phyloP scores from a whole-genome alignment of 768 basidiomycete species.

The Lyophyllum atratum region DNA sequence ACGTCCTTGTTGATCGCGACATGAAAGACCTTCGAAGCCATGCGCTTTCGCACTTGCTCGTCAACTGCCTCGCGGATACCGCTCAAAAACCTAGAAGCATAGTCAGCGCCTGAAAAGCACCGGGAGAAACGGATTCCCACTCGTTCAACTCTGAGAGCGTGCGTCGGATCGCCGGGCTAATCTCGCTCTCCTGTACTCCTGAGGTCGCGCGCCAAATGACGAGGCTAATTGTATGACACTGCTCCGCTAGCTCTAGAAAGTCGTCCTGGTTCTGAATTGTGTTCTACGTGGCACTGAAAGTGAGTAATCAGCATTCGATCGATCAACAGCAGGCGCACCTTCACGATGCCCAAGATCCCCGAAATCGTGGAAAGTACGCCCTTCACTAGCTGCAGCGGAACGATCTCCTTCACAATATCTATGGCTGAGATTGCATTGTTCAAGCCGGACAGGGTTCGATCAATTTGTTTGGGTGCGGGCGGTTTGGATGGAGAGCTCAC shows the following conservation, averaged over 20 bases:
- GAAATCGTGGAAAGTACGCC: slow-evolving; percentile 7
- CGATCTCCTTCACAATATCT: not conserved
- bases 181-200: not conserved
- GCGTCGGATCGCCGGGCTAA: not conserved
- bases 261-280: slow-evolving; percentile 5
- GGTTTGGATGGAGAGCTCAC: no score
- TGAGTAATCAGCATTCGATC: not conserved
- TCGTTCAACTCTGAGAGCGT: slow-evolving; percentile 8
- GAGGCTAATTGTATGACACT: slow-evolving; percentile 13
- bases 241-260: slow-evolving; percentile 11
- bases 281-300: not conserved
- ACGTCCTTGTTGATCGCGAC: slow-evolving; percentile 7
- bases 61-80: slow-evolving; percentile 2
- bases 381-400: not conserved
- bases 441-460: slow-evolving; percentile 2
- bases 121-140: not conserved
- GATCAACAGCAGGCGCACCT: not conserved
- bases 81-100: not conserved
- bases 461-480: slow-evolving; percentile 1
- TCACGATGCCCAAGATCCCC: slow-evolving; percentile 8
- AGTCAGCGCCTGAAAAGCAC: not conserved
- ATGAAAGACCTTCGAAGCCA: slow-evolving; percentile 7
- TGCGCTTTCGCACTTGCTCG: not conserved
- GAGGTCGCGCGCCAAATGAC: slow-evolving; percentile 9
- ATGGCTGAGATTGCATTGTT: slow-evolving; percentile 8